Evolutionary conservation across 2,329 filamentous ascomycete genomes (phyloP).

Genomic region (Penicillium italicum): DNA sequence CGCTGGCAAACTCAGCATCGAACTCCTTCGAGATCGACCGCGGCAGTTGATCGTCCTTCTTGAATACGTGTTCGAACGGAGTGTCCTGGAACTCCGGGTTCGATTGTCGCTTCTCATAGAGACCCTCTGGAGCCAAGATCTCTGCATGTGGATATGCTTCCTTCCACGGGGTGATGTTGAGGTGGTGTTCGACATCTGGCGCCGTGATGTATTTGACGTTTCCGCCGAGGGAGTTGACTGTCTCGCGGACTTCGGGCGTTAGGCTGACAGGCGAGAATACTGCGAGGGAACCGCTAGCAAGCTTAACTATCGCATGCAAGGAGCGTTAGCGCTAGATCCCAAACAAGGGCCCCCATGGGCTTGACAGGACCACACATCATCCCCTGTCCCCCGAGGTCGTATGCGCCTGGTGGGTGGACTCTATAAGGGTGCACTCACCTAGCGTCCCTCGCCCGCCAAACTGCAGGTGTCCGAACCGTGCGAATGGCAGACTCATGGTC

Average conservation of each 20-base stretch:
- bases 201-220: constrained; percentile 81
- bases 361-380: neutral
- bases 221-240: constrained; percentile 60
- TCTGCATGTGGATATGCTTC: constrained; percentile 72
- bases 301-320: constrained; percentile 57
- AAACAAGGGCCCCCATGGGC: neutral
- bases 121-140: constrained; percentile 76
- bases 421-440: constrained; percentile 51
- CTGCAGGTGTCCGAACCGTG: constrained; percentile 72
- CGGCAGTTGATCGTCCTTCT: constrained; percentile 49
- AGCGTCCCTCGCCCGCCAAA: constrained; percentile 85
- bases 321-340: constrained; percentile 11
- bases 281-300: constrained; percentile 72
- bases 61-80: constrained; percentile 67
- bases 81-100: constrained; percentile 55
- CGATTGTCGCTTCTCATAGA: constrained; percentile 74
- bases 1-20: constrained; percentile 78
- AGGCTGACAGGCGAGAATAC: constrained; percentile 90
- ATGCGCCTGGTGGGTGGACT: constrained; percentile 1
- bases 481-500: constrained; percentile 66
- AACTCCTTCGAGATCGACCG: constrained; percentile 69
- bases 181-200: constrained; percentile 89
- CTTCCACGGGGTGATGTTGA: constrained; percentile 85
- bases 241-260: constrained; percentile 67
- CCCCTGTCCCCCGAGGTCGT: neutral